Evolutionary conservation across 2,329 filamentous ascomycete genomes (phyloP), one percentile per base, ranked within the genome.

Genomic region (Seiridium unicorne): DNA sequence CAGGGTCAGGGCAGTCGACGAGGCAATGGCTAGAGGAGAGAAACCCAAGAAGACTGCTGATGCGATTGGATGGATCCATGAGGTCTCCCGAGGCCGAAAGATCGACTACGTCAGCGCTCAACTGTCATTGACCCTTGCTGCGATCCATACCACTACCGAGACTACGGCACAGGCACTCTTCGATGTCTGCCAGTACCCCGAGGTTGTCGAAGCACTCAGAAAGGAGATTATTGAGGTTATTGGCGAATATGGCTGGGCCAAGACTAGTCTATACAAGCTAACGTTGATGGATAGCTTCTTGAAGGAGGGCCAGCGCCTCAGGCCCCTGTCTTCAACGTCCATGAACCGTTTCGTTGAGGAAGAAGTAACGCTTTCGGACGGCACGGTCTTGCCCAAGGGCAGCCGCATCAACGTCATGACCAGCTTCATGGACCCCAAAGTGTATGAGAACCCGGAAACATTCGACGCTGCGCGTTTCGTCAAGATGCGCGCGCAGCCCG

Each of bases 181-280:
- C 51, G 80, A 84, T 58, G 67, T 84, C n/a, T 75, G 73, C 38
- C 67, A 74, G 42, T 62, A 70, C 44, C 80, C 79, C 1, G 79
- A 83, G 58, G 74, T 77, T 60, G 66, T 76, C 26, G 73, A 79
- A 38, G 73, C 74, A 26, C 66, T 83, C 31, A 74, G 81, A 2
- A 69, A 79, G 13, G 81, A 84, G 66, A 77, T 81, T 26, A 65
- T 73, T 36, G 66, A 70, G 13, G 68, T 73, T 34, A 65, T 73
- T 10, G 61, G 68, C 48, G 62, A 69, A 31, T 56, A 69, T 48
- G 71, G 71, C 5, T 73, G 72, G 71, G 65, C 66, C n/a, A 74
- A 71, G 64, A 72, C 66, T 8, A 70, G 69, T 3, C 46, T 75
- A 13, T 69, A 68, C 46, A 73, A 74, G 51, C 68, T 78, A 26